These are phyloP conservation scores for Urtica urens DNA, from an alignment of 306 rosid species.

Conservation along the genomic window DNA sequence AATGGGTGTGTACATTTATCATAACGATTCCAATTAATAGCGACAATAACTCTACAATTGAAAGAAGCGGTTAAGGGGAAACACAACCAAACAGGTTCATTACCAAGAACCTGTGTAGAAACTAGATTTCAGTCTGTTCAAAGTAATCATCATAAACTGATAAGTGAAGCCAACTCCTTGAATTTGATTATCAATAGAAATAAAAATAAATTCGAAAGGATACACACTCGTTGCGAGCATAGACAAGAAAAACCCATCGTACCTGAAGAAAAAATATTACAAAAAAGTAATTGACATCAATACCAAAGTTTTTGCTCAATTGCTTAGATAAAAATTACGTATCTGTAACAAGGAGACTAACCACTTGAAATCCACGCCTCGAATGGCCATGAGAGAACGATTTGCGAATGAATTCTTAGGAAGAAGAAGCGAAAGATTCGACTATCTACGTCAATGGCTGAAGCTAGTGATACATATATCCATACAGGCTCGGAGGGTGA, in stretches of 20 bases:
- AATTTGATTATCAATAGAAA: conserved; percentile 2
- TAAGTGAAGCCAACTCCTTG: not conserved
- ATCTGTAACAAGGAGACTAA: conserved; percentile 11
- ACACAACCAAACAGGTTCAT: no score
- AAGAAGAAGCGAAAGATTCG: conserved; percentile 20
- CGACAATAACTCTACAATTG: conserved; percentile 59
- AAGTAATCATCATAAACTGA: no score
- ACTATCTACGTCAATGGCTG: conserved; percentile 9
- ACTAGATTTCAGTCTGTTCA: no score
- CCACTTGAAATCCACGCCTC: conserved; percentile 98
- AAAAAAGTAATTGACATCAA: conserved; percentile 2
- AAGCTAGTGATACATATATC: no score
- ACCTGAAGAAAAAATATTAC: conserved; percentile 41
- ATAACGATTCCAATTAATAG: conserved; percentile 79
- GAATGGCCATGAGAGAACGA: conserved; percentile 51
- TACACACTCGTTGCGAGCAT: conserved; percentile 99
- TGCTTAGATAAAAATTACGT: not conserved
- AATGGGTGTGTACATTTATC: conserved; percentile 70
- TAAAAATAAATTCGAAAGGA: conserved; percentile 35
- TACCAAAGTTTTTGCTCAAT: not conserved
- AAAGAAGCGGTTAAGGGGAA: conserved; percentile 28
- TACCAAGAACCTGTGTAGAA: no score
- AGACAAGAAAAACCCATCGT: conserved; percentile 91
- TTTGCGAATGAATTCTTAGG: conserved; percentile 11
- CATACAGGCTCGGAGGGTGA: no score